Conservation (phyloP, 2,329 filamentous ascomycete genomes). For the Fonsecaea erecta region DNA sequence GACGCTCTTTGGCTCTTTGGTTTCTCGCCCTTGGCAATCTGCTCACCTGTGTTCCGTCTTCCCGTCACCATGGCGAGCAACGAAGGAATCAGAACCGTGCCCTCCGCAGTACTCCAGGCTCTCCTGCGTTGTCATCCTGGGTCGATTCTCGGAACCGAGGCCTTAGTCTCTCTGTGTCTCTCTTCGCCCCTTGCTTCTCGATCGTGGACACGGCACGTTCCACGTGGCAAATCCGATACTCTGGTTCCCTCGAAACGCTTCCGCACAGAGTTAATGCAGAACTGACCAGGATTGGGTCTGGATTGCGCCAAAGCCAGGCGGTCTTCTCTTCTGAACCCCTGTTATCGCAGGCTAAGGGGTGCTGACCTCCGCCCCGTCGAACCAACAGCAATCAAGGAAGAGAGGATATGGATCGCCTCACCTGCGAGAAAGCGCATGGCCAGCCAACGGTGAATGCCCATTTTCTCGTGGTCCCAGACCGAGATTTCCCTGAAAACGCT, state of each 20-base stretch:
- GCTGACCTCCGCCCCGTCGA: not conserved
- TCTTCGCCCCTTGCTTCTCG: not conserved
- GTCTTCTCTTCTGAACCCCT: not conserved
- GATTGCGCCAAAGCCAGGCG: not conserved
- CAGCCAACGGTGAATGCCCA: not conserved
- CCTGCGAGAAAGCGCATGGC: not conserved
- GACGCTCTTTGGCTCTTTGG: too few relatives aligned
- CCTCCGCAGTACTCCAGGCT: not conserved
- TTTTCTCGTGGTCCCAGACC: slow-evolving; percentile 1
- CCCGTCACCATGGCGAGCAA: not conserved
- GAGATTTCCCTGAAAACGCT: not conserved
- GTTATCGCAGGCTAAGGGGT: not conserved
- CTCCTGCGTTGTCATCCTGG: not conserved
- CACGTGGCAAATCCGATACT: slow-evolving; percentile 12
- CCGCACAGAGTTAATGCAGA: not conserved
- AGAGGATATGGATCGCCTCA: not conserved
- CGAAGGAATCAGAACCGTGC: not conserved
- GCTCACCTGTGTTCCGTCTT: not conserved
- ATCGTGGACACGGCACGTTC: not conserved
- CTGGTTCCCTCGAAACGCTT: not conserved
- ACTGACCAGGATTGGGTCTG: not conserved
- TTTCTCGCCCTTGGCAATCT: not conserved
- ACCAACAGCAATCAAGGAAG: not conserved
- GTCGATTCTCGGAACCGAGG: not conserved
- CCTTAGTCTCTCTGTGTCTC: not conserved